Conservation (phyloP, 2,329 filamentous ascomycete species). For the Phaeosphaeria sp. region DNA sequence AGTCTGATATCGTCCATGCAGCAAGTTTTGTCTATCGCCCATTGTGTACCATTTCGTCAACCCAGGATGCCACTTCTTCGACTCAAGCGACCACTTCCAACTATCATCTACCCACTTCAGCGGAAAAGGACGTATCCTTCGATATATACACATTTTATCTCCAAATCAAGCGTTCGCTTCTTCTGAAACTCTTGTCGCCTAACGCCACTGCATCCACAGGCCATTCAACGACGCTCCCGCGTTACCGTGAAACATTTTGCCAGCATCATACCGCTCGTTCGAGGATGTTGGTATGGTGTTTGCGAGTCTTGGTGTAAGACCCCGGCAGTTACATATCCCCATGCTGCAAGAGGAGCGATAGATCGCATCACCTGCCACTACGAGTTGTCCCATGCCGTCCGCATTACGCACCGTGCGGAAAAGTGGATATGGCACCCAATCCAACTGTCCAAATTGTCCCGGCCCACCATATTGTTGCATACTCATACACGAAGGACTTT, state of each 20-base stretch:
- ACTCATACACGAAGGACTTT: not conserved
- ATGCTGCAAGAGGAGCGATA: not conserved
- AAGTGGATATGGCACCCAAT: not conserved
- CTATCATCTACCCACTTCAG: not conserved
- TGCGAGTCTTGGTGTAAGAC: not conserved
- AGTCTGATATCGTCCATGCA: too few species aligned
- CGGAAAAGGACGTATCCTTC: too few species aligned
- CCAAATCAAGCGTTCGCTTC: not conserved
- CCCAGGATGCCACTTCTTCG: too few species aligned
- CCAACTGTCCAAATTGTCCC: not conserved
- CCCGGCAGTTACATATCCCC: not conserved
- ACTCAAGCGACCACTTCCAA: not conserved
- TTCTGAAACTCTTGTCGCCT: not conserved
- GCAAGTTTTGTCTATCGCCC: too few species aligned
- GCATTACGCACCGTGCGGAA: not conserved
- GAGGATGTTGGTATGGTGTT: not conserved
- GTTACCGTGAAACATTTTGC: not conserved
- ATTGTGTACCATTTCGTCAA: too few species aligned
- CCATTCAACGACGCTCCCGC: not conserved
- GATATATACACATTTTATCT: too few species aligned
- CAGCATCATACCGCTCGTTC: not conserved
- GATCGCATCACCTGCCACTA: not conserved
- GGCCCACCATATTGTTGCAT: not conserved
- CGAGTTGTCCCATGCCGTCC: not conserved
- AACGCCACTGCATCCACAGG: not conserved